Evolutionary conservation across 257 asterid genomes (phyloP).

Genomic region (Solanum gracilifrons): DNA sequence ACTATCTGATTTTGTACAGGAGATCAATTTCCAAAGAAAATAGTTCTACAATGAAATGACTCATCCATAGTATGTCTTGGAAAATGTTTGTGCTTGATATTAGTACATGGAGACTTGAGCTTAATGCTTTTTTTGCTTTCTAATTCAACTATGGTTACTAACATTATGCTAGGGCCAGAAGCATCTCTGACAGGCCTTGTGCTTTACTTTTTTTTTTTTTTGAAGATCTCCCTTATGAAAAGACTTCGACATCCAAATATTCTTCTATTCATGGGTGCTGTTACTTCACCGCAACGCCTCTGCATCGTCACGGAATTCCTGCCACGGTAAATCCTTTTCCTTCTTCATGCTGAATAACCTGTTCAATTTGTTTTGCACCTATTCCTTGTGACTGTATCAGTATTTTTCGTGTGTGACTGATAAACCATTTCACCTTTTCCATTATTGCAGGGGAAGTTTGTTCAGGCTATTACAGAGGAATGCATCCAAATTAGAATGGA

Average conservation of each 20-base stretch:
- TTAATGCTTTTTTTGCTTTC: background rate
- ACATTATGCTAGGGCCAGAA: background rate
- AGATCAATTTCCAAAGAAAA: background rate
- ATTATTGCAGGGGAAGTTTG: conserved; percentile 75
- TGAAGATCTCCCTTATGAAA: conserved; percentile 90
- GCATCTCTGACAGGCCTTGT: background rate
- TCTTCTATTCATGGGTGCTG: conserved; percentile 98
- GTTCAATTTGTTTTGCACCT: background rate
- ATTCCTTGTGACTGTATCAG: background rate
- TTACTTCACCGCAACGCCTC: conserved; percentile 79
- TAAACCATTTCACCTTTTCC: conserved; percentile 2
- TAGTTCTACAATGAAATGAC: background rate
- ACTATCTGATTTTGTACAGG: background rate
- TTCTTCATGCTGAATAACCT: background rate
- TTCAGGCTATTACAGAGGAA: conserved; percentile 73
- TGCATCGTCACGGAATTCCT: conserved; percentile 97
- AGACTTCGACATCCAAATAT: conserved; percentile 92
- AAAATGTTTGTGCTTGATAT: background rate
- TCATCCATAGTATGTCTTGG: background rate
- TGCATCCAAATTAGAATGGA: conserved; percentile 66
- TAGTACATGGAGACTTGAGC: background rate
- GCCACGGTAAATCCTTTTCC: conserved; percentile 59
- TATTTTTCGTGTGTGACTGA: background rate
- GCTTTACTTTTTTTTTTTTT: background rate
- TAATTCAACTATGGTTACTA: background rate